These are phyloP conservation scores for Solanum clarkiae DNA, from an alignment of 257 asterid genomes.

Conservation along the genomic window DNA sequence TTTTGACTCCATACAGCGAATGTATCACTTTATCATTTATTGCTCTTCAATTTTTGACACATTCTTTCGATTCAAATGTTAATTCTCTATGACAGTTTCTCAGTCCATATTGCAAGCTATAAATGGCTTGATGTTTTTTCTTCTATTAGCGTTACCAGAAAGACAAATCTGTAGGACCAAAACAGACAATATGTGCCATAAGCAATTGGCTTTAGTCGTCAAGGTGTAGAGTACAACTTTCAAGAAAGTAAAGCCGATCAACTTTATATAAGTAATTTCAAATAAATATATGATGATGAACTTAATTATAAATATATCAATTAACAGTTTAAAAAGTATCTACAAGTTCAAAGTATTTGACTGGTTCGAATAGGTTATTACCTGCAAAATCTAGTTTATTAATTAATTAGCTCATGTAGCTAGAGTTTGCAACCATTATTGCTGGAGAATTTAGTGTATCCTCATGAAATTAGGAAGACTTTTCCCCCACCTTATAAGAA, in stretches of 20 bases:
- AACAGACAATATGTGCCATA: not conserved
- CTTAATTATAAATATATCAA: not conserved
- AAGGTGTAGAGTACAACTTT: not conserved
- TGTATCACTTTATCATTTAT: not conserved
- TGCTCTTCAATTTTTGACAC: not conserved
- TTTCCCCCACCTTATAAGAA: too few relatives aligned
- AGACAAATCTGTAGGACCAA: not conserved
- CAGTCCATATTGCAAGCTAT: not conserved
- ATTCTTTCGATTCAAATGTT: not conserved
- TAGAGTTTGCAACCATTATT: not conserved
- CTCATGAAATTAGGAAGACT: not conserved
- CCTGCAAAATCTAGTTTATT: not conserved
- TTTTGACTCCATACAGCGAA: not conserved
- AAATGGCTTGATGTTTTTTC: not conserved
- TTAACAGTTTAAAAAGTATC: not conserved
- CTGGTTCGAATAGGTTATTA: not conserved
- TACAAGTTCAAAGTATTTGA: not conserved
- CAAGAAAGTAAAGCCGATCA: not conserved
- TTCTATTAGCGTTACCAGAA: not conserved
- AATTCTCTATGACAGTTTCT: not conserved
- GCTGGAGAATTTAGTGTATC: not conserved
- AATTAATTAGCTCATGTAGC: not conserved
- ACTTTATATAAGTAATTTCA: too few relatives aligned
- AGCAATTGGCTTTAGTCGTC: not conserved
- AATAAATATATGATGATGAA: not conserved